Percentiles rank a stretch among this genome's conserved stretches.
Conservation (phyloP, 1,139 yeast species). For the Hyphopichia fennica region DNA sequence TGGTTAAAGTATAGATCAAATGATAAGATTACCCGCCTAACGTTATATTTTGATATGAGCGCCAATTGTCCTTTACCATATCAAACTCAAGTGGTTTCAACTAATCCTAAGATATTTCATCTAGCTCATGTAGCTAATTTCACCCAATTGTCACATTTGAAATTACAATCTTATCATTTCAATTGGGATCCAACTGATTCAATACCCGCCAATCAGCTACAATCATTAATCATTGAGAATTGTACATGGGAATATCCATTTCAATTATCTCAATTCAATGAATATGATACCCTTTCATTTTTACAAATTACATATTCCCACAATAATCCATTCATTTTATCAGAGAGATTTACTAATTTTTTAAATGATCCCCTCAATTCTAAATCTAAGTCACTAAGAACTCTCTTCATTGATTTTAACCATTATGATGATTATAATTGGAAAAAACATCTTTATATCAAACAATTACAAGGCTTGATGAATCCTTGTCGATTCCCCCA, state of each 20-base stretch:
- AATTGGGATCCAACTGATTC: slow-evolving; percentile 25
- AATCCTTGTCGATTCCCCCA: not conserved
- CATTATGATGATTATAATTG: slow-evolving; percentile 3
- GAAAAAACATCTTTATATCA: slow-evolving; percentile 2
- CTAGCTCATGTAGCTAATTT: slow-evolving; percentile 32
- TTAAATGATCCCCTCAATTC: slow-evolving; percentile 11
- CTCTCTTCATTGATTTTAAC: not conserved
- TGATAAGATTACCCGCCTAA: slow-evolving; percentile 17
- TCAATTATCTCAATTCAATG: slow-evolving; percentile 32
- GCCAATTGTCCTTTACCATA: slow-evolving; percentile 1
- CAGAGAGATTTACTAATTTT: slow-evolving; percentile 38
- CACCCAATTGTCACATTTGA: slow-evolving; percentile 17
- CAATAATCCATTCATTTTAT: slow-evolving; percentile 33
- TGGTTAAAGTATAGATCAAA: slow-evolving; percentile 41
- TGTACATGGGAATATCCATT: slow-evolving; percentile 52
- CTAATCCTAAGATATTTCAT: slow-evolving; percentile 28
- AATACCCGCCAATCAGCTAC: not conserved
- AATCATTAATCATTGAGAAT: slow-evolving; percentile 22
- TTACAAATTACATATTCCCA: slow-evolving; percentile 28
- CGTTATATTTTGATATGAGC: slow-evolving; percentile 21
- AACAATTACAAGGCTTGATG: not conserved
- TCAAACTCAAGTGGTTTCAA: slow-evolving; percentile 10
- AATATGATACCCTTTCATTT: slow-evolving; percentile 17
- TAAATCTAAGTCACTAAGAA: not conserved
- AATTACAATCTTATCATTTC: slow-evolving; percentile 31